Evolutionary conservation across 2,329 filamentous ascomycete species (phyloP), one percentile per base, ranked within the genome.

Genomic region (Colletotrichum sp.): DNA sequence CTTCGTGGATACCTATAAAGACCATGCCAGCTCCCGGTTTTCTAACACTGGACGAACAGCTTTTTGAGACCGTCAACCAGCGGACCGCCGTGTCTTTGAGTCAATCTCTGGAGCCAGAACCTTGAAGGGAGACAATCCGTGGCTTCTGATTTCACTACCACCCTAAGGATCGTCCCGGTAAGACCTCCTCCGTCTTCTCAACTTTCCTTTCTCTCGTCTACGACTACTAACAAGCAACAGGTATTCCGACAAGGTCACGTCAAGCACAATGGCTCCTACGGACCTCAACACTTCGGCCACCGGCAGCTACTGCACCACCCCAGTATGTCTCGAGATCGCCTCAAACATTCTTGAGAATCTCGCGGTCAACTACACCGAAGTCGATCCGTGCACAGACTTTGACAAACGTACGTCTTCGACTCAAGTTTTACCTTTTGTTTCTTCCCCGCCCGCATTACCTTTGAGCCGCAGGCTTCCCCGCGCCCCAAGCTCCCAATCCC

Each of bases 331-430:
- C 8, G 79, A 81, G 60, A 75, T 81, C 18, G 80, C 81, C 15
- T 81, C 81, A 0, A 78, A 81, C 10, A 79, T 83, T 18, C 71
- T 82, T 2, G 73, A 67, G 16, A 80, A 75, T 34, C 73, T 83
- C 6, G 79, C 82, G 8, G 74, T 78, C 9, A 80, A 92, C 67
- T 92, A 93, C 81, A 86, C 90, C 72, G 83, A 90, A 2, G 85
- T 95, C 56, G 92, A 95, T 80, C 90, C 93, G 6, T 95, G 93
- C 79, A 89, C 87, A 21, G 84, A 94, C 79, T 95, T 95, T 77
- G 91, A 94, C 75, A 86, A 92, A 80, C 88, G 74, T 76, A 66
- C 16, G 71, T 73, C 32, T 26, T 52, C n/a, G 34, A 55, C 26
- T 64, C 24, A 24, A 62, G 58, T 36, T 8, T 36, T 10, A 10